Base-by-base conservation (phyloP, 2,329 filamentous ascomycete species). In the Claviceps sp. region DNA sequence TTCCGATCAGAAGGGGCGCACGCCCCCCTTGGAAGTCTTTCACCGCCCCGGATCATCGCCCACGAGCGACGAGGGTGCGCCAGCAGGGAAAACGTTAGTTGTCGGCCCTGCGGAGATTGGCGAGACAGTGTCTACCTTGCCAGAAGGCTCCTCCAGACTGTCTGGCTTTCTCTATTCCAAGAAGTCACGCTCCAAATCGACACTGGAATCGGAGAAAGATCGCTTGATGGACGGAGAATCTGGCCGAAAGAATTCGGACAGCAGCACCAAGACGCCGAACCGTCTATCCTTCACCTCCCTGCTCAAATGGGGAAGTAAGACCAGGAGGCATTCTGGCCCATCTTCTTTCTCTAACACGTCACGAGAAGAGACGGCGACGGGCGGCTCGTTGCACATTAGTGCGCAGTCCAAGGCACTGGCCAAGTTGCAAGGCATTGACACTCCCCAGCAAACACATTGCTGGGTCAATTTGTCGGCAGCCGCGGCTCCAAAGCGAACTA, bases 301-400 rank as follows among this genome's bases (percentile, higher is more conserved):
- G 38, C 88, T 96, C 67, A 80, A 79, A 60, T 85, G 85, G 65
- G 79, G 79, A 29, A 75, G 72, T 68, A 72, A 78, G 73, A 74
- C 72, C 65, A 72, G 77, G 69, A 67, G 80, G 66, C 62, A 71
- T 62, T 67, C 77, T 63, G 55, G 74, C 63, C 76, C 85, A 3
- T 85, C 87, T 0, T 89, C 90, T n/a, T 93, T 95, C 63, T 89
- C 88, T 4, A 95, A 95, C 61, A 87, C 88, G 0, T 95, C 90
- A 1, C 79, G 89, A 56, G 90, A 95, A 61, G 94, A 90, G 16
- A 91, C 95, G 74, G 69, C 73, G 47, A 67, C 59, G 7, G 59
- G 61, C 11, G 58, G 58, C 34, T 57, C 58, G 20, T 3, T 40
- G 5, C 53, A 57, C 7, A 50, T n/a, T 22, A 57, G 58, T 37